Evolutionary conservation across 441 rosid species (phyloP).

Genomic region (Eruca vesicaria): DNA sequence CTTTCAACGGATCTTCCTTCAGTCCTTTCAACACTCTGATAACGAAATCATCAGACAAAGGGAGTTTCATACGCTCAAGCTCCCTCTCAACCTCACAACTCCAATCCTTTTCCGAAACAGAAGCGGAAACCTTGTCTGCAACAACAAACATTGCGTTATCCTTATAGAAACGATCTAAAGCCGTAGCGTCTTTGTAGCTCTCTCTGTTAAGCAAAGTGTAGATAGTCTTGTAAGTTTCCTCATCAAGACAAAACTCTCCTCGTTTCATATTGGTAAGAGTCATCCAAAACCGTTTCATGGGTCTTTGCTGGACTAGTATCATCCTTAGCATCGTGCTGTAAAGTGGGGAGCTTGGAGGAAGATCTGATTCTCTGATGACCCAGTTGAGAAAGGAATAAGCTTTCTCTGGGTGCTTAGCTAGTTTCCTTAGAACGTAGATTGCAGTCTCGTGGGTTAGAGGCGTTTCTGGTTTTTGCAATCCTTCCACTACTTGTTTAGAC

Average conservation of each 20-base stretch:
- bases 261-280: conserved; percentile 65
- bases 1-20: conserved; percentile 53
- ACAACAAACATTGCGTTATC: conserved; percentile 54
- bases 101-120: conserved; percentile 46
- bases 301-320: conserved; percentile 39
- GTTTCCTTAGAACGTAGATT: conserved; percentile 63
- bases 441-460: conserved; percentile 57
- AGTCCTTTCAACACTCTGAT: conserved; percentile 66
- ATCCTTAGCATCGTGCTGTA: conserved; percentile 69
- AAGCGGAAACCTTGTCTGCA: conserved; percentile 44
- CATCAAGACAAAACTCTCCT: conserved; percentile 64
- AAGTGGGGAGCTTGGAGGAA: conserved; percentile 59
- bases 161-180: conserved; percentile 58
- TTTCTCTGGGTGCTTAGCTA: conserved; percentile 60
- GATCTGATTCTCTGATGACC: conserved; percentile 52
- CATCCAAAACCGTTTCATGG: conserved; percentile 70
- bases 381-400: conserved; percentile 66
- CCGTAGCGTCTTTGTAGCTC: conserved; percentile 51
- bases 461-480: conserved; percentile 36
- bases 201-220: conserved; percentile 45
- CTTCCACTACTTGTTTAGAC: conserved; percentile 54
- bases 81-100: conserved; percentile 51
- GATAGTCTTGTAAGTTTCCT: conserved; percentile 58
- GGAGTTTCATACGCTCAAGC: conserved; percentile 48
- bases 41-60: conserved; percentile 61